Conservation (phyloP, 192 early-diverging fungal species). For the Lobosporangium transversale region DNA sequence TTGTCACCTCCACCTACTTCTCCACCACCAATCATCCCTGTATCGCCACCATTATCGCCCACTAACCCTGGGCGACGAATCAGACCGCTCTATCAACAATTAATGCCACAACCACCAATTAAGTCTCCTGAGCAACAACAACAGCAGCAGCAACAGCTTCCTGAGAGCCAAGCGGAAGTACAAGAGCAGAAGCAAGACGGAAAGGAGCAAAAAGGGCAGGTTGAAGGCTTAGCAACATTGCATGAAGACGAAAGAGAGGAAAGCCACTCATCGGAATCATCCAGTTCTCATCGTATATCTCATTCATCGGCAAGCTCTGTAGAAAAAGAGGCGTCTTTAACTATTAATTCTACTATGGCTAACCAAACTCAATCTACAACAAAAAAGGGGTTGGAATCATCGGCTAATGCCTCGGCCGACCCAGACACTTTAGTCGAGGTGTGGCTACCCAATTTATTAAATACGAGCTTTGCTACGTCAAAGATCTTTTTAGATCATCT, state of each 20-base stretch:
- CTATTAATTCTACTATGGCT: not conserved
- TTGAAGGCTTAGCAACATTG: not conserved
- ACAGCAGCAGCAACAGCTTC: not conserved
- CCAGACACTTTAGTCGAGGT: not conserved
- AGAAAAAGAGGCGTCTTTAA: not conserved
- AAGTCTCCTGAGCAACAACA: not conserved
- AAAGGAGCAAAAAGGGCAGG: no score
- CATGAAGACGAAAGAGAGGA: not conserved
- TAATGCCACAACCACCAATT: not conserved
- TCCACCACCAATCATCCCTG: not conserved
- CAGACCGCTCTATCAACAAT: not conserved
- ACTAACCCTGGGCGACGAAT: not conserved
- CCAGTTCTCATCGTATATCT: not conserved
- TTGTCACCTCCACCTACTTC: constrained; percentile 9
- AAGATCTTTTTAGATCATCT: constrained; percentile 16
- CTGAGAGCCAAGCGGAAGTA: not conserved
- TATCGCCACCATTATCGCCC: constrained; percentile 2
- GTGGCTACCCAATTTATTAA: constrained; percentile 10
- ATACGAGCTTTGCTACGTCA: constrained; percentile 13
- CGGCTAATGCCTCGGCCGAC: not conserved
- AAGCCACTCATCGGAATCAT: not conserved
- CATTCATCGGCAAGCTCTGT: not conserved
- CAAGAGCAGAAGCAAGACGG: not conserved
- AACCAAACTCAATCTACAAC: not conserved
- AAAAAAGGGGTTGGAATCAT: not conserved